These are phyloP conservation scores for Chenopodium berlandieri DNA, from an alignment of 148 eudicot genomes.

Conservation along the genomic window DNA sequence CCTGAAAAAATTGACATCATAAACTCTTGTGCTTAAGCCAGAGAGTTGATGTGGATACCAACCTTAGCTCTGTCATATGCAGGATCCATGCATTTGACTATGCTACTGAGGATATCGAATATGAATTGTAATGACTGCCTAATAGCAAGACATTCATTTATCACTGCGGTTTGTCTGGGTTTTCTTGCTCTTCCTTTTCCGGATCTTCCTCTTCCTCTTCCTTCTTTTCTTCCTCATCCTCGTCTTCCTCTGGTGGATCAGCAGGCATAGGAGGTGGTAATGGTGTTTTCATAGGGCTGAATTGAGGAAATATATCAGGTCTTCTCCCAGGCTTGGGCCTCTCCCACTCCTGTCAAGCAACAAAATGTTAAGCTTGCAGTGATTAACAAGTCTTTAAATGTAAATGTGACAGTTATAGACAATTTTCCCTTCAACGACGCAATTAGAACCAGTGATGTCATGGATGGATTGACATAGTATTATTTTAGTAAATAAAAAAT, in stretches of 20 bases:
- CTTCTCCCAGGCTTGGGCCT: constrained; percentile 77
- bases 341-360: constrained; percentile 73
- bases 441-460: background rate
- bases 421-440: background rate
- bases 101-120: background rate
- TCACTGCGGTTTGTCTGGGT: constrained; percentile 33
- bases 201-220: constrained; percentile 53
- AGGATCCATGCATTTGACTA: background rate
- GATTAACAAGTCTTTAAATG: background rate
- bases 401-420: background rate
- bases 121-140: background rate
- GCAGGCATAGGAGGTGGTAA: constrained; percentile 89
- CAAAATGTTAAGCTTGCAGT: background rate
- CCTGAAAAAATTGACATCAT: background rate
- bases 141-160: background rate
- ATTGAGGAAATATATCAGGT: constrained; percentile 83
- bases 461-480: background rate
- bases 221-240: constrained; percentile 70
- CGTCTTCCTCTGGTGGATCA: constrained; percentile 83
- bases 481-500: background rate
- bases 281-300: constrained; percentile 97
- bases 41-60: no score
- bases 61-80: background rate
- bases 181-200: constrained; percentile 45
- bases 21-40: background rate